phyloP scores from a whole-genome alignment of 345 rosid species.

The Bruguiera sexangula region DNA sequence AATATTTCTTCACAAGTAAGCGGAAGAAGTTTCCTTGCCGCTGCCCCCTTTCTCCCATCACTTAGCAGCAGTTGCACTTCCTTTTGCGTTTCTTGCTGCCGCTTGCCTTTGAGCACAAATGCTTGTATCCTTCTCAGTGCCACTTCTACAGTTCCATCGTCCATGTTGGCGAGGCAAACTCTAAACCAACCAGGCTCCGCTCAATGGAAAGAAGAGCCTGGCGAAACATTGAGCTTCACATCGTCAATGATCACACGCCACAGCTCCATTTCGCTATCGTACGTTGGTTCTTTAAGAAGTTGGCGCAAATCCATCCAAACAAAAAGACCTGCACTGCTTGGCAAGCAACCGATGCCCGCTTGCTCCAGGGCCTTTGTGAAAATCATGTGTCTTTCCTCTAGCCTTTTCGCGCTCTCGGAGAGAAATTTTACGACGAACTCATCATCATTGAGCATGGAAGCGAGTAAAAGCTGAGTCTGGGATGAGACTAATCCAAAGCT shows the following conservation, averaged over 20 bases:
- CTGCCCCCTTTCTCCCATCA: conserved; percentile 9
- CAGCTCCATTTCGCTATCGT: conserved; percentile 49
- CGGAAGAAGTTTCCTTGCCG: too few relatives aligned
- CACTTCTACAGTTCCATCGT: conserved; percentile 49
- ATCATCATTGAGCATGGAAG: conserved; percentile 68
- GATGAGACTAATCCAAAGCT: conserved; percentile 83
- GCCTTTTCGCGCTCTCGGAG: conserved; percentile 49
- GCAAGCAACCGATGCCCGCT: conserved; percentile 50
- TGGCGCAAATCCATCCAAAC: conserved; percentile 80
- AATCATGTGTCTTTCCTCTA: conserved; percentile 39
- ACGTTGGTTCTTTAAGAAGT: conserved; percentile 43
- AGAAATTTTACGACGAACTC: conserved; percentile 48
- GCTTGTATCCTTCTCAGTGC: conserved; percentile 56
- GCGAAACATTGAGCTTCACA: conserved; percentile 80
- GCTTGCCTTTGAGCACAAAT: conserved; percentile 34
- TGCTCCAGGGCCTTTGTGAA: conserved; percentile 47
- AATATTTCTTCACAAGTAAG: too few relatives aligned
- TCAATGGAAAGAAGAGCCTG: conserved; percentile 73
- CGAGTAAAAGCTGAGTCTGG: conserved; percentile 65
- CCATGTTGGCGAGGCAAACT: conserved; percentile 88
- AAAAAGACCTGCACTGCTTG: conserved; percentile 63
- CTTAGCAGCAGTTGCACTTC: conserved; percentile 12
- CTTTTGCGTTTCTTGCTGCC: background rate
- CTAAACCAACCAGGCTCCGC: conserved; percentile 83
- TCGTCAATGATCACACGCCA: conserved; percentile 60